phyloP scores from a whole-genome alignment of 495 filamentous ascomycete genomes.

The Tuber borchii region DNA sequence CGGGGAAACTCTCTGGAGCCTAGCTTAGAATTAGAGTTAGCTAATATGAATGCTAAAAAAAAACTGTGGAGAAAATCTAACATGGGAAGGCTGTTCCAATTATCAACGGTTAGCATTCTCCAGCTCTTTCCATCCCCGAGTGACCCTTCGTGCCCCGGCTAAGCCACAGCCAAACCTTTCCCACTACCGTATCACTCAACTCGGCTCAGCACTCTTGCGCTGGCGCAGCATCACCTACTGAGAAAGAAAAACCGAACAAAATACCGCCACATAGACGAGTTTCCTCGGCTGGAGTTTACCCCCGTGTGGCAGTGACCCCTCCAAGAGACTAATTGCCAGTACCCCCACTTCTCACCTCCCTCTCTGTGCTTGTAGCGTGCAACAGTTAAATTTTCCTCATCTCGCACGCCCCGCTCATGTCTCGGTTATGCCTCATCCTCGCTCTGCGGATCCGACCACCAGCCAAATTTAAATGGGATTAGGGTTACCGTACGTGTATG shows the following conservation, averaged over 20 bases:
- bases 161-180: not conserved
- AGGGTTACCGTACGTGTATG: not conserved
- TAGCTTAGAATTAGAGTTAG: not conserved
- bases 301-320: not conserved
- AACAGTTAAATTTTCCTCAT: not conserved
- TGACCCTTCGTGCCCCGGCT: not conserved
- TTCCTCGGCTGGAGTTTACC: not conserved
- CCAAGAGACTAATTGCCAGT: not conserved
- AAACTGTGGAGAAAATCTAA: not conserved
- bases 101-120: not conserved
- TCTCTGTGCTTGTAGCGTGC: not conserved
- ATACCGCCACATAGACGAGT: not conserved
- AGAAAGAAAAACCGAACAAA: not conserved
- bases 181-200: not conserved
- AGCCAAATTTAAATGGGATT: not conserved
- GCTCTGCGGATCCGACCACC: not conserved
- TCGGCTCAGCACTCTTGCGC: not conserved
- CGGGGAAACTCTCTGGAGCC: not conserved
- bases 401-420: not conserved
- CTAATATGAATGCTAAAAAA: not conserved
- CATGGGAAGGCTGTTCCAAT: not conserved
- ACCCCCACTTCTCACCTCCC: not conserved
- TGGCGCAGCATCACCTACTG: not conserved
- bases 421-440: not conserved
- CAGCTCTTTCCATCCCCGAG: not conserved